Percentiles rank a stretch among this genome's conserved stretches.
Conservation (phyloP, 225 moss, liverwort and hornwort species). For the Sphagnum tenellum region DNA sequence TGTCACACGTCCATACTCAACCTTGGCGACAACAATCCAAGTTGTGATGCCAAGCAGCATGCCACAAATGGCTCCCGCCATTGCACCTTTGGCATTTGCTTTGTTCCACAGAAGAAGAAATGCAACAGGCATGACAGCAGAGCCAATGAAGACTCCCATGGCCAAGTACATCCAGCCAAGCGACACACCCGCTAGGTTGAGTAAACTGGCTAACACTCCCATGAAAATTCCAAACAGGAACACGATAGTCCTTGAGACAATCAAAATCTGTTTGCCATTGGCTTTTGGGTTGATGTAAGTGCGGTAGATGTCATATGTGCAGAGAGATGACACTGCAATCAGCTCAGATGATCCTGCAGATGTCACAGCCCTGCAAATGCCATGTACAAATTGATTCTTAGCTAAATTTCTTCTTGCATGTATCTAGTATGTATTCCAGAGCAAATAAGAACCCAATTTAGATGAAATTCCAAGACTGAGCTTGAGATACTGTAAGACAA, state of each 20-base stretch:
- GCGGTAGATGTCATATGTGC: constrained; percentile 88
- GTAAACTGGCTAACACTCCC: constrained; percentile 71
- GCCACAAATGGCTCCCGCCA: constrained; percentile 41
- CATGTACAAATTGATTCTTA: background rate
- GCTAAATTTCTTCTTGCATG: too few species aligned
- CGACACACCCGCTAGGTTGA: constrained; percentile 76
- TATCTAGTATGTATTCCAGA: background rate
- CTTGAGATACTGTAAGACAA: background rate
- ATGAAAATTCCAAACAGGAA: constrained; percentile 65
- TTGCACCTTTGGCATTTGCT: constrained; percentile 68
- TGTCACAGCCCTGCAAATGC: constrained; percentile 73
- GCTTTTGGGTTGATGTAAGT: constrained; percentile 94
- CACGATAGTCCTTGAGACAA: constrained; percentile 56
- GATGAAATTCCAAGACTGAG: background rate
- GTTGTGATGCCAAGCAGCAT: constrained; percentile 40
- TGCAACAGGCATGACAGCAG: constrained; percentile 87
- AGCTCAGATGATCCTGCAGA: constrained; percentile 93
- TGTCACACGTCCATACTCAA: constrained; percentile 54
- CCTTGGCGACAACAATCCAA: constrained; percentile 57
- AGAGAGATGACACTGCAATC: constrained; percentile 81
- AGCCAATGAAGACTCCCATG: constrained; percentile 93
- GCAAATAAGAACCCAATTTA: background rate
- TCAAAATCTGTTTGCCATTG: constrained; percentile 60
- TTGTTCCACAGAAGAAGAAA: constrained; percentile 88
- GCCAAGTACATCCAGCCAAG: constrained; percentile 96